phyloP scores from a whole-genome alignment of 371 early-diverging fungal genomes.

The Mortierella sp. region DNA sequence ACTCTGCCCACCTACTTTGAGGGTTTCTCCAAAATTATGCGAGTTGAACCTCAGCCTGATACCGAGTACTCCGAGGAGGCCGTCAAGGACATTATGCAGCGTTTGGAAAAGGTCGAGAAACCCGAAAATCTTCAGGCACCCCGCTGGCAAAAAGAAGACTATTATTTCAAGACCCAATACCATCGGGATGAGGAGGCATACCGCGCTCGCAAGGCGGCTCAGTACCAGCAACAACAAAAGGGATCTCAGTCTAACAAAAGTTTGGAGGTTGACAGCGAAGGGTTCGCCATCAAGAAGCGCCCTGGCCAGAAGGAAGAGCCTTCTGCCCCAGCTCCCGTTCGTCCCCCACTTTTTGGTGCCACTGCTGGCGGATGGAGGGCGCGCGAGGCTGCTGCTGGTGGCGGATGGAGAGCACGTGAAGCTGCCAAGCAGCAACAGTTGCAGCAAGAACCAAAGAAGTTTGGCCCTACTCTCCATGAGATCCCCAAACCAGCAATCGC shows the following conservation, averaged over 20 bases:
- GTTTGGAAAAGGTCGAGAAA: constrained; percentile 36
- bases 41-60: constrained; percentile 63
- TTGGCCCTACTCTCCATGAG: constrained; percentile 47
- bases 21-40: constrained; percentile 70
- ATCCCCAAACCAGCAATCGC: constrained; percentile 44
- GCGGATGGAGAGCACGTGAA: constrained; percentile 56
- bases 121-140: constrained; percentile 46
- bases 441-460: constrained; percentile 48
- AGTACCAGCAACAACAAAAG: constrained; percentile 22
- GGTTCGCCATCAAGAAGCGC: constrained; percentile 48
- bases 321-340: constrained; percentile 43
- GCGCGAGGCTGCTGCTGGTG: constrained; percentile 48
- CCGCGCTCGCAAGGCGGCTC: constrained; percentile 50
- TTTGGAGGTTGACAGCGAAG: constrained; percentile 42
- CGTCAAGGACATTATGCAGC: constrained; percentile 60
- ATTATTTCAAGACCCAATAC: constrained; percentile 54
- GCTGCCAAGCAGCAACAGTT: constrained; percentile 46
- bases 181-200: constrained; percentile 52
- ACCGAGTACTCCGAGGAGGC: constrained; percentile 63
- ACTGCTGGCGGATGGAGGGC: constrained; percentile 51
- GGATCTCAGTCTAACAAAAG: constrained; percentile 20
- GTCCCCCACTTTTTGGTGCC: constrained; percentile 54
- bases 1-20: constrained; percentile 71
- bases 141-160: constrained; percentile 50
- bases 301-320: constrained; percentile 44